Percentiles rank a stretch among this genome's conserved stretches.
Conservation (phyloP, 108 stramenopile genomes). For the Schizochytrium sp. region DNA sequence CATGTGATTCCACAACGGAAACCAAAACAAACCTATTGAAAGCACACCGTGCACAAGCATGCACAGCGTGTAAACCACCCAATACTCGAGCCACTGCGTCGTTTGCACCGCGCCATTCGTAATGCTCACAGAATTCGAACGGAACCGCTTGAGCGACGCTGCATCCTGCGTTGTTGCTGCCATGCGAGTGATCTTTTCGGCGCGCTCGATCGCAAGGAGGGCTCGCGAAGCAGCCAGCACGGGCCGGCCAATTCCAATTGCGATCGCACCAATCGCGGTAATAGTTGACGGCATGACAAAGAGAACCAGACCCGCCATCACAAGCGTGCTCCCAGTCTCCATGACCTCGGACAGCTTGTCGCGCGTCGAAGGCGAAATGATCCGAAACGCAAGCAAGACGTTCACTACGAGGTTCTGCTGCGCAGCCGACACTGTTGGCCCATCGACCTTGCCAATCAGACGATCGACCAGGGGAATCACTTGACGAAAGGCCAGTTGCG, state of each 20-base stretch:
- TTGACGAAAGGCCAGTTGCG: neutral
- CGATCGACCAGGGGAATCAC: neutral
- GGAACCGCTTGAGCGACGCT: neutral
- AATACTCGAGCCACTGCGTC: slow-evolving; percentile 17
- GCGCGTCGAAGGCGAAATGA: neutral
- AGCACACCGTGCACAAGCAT: neutral
- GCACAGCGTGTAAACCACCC: neutral
- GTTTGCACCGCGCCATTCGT: neutral
- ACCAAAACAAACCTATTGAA: neutral
- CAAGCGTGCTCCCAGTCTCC: neutral
- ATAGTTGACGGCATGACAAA: neutral
- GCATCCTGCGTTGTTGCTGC: neutral
- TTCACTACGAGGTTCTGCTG: neutral
- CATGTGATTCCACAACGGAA: neutral
- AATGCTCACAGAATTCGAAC: neutral
- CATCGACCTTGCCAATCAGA: neutral
- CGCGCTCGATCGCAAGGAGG: neutral
- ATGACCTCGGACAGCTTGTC: neutral
- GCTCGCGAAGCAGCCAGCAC: neutral
- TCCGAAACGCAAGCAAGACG: neutral
- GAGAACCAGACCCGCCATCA: neutral
- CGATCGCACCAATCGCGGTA: neutral
- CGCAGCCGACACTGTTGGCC: neutral
- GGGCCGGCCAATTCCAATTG: neutral
- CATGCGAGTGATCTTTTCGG: neutral